Conservation (phyloP, 106 monocot species). For the Acorus calamus region DNA sequence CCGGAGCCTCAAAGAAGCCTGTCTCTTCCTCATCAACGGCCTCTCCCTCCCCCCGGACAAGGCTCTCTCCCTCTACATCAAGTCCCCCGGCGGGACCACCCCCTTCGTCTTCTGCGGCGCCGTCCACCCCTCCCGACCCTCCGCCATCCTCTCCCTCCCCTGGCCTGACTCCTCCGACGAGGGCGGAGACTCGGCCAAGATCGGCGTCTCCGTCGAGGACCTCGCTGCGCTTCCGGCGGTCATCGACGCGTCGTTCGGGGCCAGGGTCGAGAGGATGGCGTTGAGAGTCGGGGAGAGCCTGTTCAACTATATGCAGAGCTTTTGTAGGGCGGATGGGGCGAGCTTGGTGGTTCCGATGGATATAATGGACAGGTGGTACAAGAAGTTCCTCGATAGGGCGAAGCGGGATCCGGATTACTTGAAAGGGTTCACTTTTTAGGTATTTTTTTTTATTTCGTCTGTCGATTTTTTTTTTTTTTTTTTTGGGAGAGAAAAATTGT, state of each 20-base stretch:
- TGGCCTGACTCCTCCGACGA: constrained; percentile 50
- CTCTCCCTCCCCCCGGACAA: constrained; percentile 53
- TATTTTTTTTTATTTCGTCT: no score
- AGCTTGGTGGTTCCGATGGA: constrained; percentile 81
- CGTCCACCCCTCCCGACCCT: constrained; percentile 57
- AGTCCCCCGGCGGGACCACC: constrained; percentile 29
- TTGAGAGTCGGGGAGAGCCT: constrained; percentile 78
- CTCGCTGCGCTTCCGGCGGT: constrained; percentile 61
- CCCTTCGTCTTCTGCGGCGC: constrained; percentile 78
- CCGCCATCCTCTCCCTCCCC: constrained; percentile 71
- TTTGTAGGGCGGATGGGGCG: constrained; percentile 78
- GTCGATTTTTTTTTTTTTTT: no score
- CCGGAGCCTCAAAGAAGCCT: constrained; percentile 43
- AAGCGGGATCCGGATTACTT: constrained; percentile 60
- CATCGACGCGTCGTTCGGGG: constrained; percentile 52
- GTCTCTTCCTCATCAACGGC: constrained; percentile 64
- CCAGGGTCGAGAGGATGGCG: constrained; percentile 54
- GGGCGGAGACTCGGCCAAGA: constrained; percentile 32
- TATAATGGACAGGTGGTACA: constrained; percentile 89
- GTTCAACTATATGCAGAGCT: constrained; percentile 94
- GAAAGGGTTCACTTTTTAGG: constrained; percentile 46
- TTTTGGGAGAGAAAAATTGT: no score
- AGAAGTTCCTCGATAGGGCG: constrained; percentile 84
- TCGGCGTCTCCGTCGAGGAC: constrained; percentile 87
- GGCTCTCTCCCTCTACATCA: constrained; percentile 73